A percentile compares a stretch with the other conserved stretches of the same genome.
Evolutionary conservation across 495 filamentous ascomycete genomes (phyloP).

Genomic region (Penicillium cataractarum): DNA sequence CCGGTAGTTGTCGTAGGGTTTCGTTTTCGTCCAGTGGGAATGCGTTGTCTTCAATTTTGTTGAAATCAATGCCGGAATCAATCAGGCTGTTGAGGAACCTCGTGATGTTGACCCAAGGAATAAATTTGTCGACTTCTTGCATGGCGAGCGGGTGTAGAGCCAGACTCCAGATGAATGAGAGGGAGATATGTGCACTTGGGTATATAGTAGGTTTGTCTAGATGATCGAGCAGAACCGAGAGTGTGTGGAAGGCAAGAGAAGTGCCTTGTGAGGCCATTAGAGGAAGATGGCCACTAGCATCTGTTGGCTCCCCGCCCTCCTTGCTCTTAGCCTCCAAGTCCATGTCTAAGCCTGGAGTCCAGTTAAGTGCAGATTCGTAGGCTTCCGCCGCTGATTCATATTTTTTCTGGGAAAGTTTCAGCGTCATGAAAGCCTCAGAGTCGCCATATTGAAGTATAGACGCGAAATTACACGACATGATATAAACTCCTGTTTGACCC

Average conservation of each 20-base stretch:
- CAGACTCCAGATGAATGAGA: constrained; percentile 70
- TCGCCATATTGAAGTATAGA: constrained; percentile 65
- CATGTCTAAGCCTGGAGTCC: constrained; percentile 10
- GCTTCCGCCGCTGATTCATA: constrained; percentile 37
- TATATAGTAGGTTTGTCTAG: constrained; percentile 65
- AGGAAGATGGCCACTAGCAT: constrained; percentile 13
- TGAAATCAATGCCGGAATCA: constrained; percentile 42
- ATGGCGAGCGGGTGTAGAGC: constrained; percentile 55
- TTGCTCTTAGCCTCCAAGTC: not conserved
- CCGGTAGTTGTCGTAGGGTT: constrained; percentile 70
- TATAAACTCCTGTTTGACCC: constrained; percentile 62
- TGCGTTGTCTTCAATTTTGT: constrained; percentile 50
- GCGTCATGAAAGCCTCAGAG: constrained; percentile 45
- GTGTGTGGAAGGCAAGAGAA: constrained; percentile 48
- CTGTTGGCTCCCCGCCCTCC: not conserved
- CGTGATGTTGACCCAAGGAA: constrained; percentile 72
- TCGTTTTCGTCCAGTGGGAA: constrained; percentile 60
- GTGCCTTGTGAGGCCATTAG: constrained; percentile 38
- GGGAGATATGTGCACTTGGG: constrained; percentile 66
- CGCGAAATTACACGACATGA: constrained; percentile 56
- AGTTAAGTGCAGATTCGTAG: constrained; percentile 27
- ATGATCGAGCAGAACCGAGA: constrained; percentile 60
- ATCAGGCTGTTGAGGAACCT: constrained; percentile 67
- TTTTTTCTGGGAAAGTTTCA: constrained; percentile 41
- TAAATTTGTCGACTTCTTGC: constrained; percentile 51